Base-by-base conservation (phyloP, 805 yeast species). In the Zygosaccharomyces kombuchaensis region DNA sequence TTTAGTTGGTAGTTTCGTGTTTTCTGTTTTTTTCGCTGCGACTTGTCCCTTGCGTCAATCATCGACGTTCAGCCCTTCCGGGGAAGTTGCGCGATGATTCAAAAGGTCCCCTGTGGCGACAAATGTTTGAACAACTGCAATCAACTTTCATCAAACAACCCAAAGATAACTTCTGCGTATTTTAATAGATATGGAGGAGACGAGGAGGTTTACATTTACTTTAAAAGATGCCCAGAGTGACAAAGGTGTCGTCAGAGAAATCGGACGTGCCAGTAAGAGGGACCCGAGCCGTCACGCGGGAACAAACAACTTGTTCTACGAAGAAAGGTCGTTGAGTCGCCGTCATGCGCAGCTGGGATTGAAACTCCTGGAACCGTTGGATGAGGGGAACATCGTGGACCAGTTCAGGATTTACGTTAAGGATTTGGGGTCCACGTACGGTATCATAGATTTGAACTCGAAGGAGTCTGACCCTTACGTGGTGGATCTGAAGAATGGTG, bases 401-500 rank as follows among this genome's bases (percentile, higher is more conserved):
- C 58, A 53, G 37, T 55, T 59, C 31, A 45, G 62, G 35, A 57
- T 57, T 5, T 56, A 50, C 38, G 45, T 59, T 9, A 53, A 53
- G 41, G 61, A 57, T 27, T 42, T 57, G 30, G 52, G 50, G 21
- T 52, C 57, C 23, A 37, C 56, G 2, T 51, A 54, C 36, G 61
- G 63, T 3, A 54, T 57, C 13, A 59, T 57, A 19, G 62, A 59
- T 43, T 35, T 57, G 30, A 54, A 56, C 27, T 50, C 60, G 3
- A 44, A 53, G 30, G 52, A 47, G 9, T 42, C 47, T 17, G 51
- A 50, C 27, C 48, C 52, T 10, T 48, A 48, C 25, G 45, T 58
- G 2, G 51, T 59, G 9, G 62, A 59, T 41, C 45, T 59, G 34
- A 56, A 53, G 44, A 58, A 56, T 38, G 62, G 63, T 4, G 62